Percentiles rank a stretch among this genome's conserved stretches.
phyloP scores from a whole-genome alignment of 345 rosid species.

The Psidium guajava region DNA sequence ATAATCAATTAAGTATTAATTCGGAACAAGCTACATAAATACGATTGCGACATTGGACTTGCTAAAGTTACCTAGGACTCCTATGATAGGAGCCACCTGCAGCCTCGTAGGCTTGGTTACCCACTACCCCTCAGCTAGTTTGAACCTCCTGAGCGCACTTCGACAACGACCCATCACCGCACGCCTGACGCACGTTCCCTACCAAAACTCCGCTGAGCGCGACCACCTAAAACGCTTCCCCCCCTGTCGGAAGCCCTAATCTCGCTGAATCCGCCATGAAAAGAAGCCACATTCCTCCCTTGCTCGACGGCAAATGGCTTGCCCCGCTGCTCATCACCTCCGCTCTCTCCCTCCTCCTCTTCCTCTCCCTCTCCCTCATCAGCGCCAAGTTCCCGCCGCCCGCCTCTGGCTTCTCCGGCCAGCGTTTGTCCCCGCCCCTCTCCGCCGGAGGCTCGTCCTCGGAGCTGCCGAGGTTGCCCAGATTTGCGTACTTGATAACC shows the following conservation, averaged over 20 bases:
- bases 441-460: not conserved
- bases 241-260: not conserved
- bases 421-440: not conserved
- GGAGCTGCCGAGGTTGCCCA: conserved; percentile 28
- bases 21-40: too few relatives aligned
- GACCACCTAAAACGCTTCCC: not conserved
- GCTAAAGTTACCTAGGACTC: too few relatives aligned
- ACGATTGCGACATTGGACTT: too few relatives aligned
- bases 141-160: not conserved
- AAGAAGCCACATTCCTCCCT: conserved; percentile 32
- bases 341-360: conserved; percentile 22
- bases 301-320: conserved; percentile 37
- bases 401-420: conserved; percentile 1
- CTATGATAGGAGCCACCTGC: too few relatives aligned
- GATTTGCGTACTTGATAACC: conserved; percentile 60
- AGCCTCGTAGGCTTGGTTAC: not conserved
- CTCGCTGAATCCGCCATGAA: conserved; percentile 27
- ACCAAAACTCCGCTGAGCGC: not conserved
- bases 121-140: not conserved
- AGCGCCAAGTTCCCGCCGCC: conserved; percentile 18
- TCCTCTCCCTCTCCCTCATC: conserved; percentile 25
- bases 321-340: conserved; percentile 16
- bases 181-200: not conserved
- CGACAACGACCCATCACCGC: not conserved
- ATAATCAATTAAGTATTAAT: too few relatives aligned